Percentiles rank a stretch among this genome's conserved stretches.
These are phyloP conservation scores for Vigna nakashimae DNA, from an alignment of 306 rosid genomes.

Conservation along the genomic window DNA sequence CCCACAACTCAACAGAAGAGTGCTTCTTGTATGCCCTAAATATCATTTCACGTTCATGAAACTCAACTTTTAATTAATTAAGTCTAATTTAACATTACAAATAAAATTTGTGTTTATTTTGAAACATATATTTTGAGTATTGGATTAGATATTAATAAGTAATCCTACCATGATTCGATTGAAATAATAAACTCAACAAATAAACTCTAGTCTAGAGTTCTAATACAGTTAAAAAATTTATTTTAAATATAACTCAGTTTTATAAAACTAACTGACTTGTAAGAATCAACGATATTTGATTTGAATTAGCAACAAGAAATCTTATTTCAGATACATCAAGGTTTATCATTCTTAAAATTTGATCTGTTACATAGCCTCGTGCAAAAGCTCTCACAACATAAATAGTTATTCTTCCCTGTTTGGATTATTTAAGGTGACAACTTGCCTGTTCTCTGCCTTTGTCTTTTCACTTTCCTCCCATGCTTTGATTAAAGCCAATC, in stretches of 20 bases:
- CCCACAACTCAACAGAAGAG: constrained; percentile 75
- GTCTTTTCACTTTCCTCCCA: constrained; percentile 97
- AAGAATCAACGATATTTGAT: neutral
- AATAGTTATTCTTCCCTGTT: neutral
- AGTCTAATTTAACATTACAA: too few species aligned
- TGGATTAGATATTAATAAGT: too few species aligned
- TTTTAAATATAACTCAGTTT: too few species aligned
- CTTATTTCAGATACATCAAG: neutral
- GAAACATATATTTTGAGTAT: too few species aligned
- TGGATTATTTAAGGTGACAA: neutral
- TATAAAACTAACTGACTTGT: too few species aligned
- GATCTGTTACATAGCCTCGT: too few species aligned
- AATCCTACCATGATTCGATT: too few species aligned
- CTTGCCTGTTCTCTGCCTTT: constrained; percentile 80
- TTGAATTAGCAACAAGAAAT: neutral
- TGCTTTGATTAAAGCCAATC: constrained; percentile 83
- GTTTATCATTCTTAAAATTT: neutral
- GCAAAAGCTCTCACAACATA: neutral
- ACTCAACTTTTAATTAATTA: neutral
- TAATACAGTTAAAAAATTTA: too few species aligned
- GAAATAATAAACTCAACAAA: too few species aligned
- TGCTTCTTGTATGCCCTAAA: constrained; percentile 70
- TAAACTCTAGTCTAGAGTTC: too few species aligned
- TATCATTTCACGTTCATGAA: constrained; percentile 29
- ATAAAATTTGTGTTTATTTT: too few species aligned